phyloP scores from a whole-genome alignment of 2,329 filamentous ascomycete species.

The Diaporthe citriasiana region DNA sequence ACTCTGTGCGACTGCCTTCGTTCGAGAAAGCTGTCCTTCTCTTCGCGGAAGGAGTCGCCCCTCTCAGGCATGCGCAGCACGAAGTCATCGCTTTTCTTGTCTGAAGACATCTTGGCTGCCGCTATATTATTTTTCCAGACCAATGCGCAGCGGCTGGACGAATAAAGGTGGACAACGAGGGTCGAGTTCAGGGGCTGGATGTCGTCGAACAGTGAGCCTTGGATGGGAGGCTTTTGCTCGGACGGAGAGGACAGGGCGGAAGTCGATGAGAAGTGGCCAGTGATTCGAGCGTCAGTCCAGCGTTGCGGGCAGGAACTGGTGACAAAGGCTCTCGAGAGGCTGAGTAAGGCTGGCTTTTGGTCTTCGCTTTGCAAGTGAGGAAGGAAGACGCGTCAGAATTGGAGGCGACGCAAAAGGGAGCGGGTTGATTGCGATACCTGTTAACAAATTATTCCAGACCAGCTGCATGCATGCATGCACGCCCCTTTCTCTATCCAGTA shows the following conservation, averaged over 20 bases:
- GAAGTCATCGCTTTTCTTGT: constrained; percentile 91
- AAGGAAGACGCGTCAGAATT: constrained; percentile 32
- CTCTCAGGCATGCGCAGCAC: constrained; percentile 78
- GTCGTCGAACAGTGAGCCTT: constrained; percentile 21
- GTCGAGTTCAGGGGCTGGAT: constrained; percentile 7
- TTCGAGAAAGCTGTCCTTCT: constrained; percentile 67
- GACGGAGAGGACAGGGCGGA: neutral
- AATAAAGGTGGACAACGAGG: constrained; percentile 3
- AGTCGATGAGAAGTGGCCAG: constrained; percentile 1
- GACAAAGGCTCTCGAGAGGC: neutral
- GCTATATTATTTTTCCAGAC: neutral
- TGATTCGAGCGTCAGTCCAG: constrained; percentile 4
- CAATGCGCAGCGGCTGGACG: constrained; percentile 11
- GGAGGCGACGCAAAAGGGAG: constrained; percentile 32
- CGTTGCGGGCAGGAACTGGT: constrained; percentile 3
- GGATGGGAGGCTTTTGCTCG: constrained; percentile 11
- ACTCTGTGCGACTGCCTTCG: constrained; percentile 56
- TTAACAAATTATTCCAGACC: constrained; percentile 37
- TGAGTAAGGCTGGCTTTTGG: constrained; percentile 4
- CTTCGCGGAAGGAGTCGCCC: constrained; percentile 63
- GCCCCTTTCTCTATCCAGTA: constrained; percentile 15
- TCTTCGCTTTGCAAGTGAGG: constrained; percentile 25
- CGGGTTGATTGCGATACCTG: constrained; percentile 33
- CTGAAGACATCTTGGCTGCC: constrained; percentile 73
- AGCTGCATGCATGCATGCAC: constrained; percentile 14